Evolutionary conservation across 148 eudicot species (phyloP).

Genomic region (Camellia sinensis): DNA sequence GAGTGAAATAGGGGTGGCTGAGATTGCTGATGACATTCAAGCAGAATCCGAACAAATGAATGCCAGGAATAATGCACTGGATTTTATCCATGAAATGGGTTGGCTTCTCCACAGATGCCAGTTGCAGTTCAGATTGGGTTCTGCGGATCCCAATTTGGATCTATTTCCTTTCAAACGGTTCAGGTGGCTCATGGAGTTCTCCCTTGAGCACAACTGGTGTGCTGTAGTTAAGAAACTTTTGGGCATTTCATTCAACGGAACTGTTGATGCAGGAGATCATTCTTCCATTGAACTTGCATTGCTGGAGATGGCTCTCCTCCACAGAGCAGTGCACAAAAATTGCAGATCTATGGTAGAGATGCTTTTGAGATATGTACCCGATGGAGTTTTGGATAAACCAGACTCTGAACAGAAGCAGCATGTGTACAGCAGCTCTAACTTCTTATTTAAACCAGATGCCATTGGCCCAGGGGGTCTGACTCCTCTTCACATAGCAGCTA

Average conservation of each 20-base stretch:
- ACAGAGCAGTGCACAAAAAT: conserved; percentile 71
- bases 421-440: conserved; percentile 16
- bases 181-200: conserved; percentile 71
- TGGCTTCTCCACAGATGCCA: conserved; percentile 83
- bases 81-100: conserved; percentile 90
- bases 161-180: conserved; percentile 66
- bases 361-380: conserved; percentile 51
- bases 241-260: conserved; percentile 52
- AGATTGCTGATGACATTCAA: conserved; percentile 31
- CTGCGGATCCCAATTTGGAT: conserved; percentile 30
- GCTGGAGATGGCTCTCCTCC: conserved; percentile 66
- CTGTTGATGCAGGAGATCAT: conserved; percentile 50
- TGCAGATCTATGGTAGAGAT: conserved; percentile 68
- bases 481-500: conserved; percentile 90
- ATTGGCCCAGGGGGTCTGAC: conserved; percentile 81
- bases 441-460: conserved; percentile 73
- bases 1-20: conserved; percentile 40
- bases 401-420: conserved; percentile 22
- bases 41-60: conserved; percentile 27
- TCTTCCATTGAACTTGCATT: conserved; percentile 48
- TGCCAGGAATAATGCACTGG: conserved; percentile 50
- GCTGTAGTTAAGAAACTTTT: conserved; percentile 79
- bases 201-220: conserved; percentile 79
- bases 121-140: conserved; percentile 34
- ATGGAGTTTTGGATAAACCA: conserved; percentile 17